Evolutionary conservation across 2,329 filamentous ascomycete species (phyloP).

Genomic region (Cylindrodendrum hubeiense): DNA sequence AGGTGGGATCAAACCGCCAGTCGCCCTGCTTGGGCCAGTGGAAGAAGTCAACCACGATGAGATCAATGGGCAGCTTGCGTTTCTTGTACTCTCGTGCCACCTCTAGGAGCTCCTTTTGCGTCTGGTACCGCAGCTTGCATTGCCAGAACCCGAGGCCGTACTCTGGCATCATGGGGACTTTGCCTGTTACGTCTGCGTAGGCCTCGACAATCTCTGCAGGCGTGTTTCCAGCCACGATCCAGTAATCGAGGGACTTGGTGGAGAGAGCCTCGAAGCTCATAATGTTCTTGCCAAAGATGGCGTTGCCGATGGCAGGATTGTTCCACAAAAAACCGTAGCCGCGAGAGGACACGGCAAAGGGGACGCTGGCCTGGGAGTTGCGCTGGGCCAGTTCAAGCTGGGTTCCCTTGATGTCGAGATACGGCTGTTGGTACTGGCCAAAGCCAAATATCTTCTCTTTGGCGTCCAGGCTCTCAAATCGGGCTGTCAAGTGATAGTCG

Average conservation of each 20-base stretch:
- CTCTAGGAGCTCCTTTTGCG: constrained; percentile 71
- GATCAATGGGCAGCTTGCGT: constrained; percentile 68
- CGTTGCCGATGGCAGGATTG: constrained; percentile 71
- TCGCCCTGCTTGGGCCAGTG: constrained; percentile 77
- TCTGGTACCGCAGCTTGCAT: constrained; percentile 75
- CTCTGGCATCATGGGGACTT: constrained; percentile 76
- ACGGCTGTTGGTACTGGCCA: constrained; percentile 77
- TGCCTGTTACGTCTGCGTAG: constrained; percentile 69
- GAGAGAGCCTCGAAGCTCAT: constrained; percentile 73
- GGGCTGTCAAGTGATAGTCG: constrained; percentile 68
- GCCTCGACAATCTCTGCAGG: constrained; percentile 68
- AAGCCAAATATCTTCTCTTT: constrained; percentile 76
- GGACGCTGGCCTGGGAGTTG: constrained; percentile 75
- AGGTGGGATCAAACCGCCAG: constrained; percentile 74
- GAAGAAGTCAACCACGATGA: constrained; percentile 77
- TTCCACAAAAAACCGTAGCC: constrained; percentile 78
- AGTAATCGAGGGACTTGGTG: constrained; percentile 71
- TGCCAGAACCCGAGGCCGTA: constrained; percentile 78
- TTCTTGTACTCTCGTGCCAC: constrained; percentile 71
- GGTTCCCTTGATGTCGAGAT: constrained; percentile 70
- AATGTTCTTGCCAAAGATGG: constrained; percentile 70
- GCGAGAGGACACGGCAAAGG: constrained; percentile 69
- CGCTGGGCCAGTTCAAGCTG: constrained; percentile 75
- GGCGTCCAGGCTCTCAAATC: constrained; percentile 67
- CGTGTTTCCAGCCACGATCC: constrained; percentile 70